Conservation (phyloP, 225 moss, liverwort and hornwort species). For the Ulota crispa region DNA sequence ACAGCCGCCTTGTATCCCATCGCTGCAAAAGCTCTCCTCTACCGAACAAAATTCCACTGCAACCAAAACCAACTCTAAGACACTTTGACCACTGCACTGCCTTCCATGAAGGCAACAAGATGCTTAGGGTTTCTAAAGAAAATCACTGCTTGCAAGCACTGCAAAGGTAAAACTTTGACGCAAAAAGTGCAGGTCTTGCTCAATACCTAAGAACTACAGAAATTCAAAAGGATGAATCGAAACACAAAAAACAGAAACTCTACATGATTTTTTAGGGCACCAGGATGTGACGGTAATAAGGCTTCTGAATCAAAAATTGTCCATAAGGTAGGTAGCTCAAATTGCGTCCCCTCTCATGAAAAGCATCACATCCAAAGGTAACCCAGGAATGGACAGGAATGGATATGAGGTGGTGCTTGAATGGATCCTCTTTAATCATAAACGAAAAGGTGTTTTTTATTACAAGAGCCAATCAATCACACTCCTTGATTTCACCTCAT, state of each 20-base stretch:
- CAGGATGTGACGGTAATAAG: background rate
- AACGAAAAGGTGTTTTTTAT: too few relatives aligned
- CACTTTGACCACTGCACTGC: too few relatives aligned
- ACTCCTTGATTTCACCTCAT: too few relatives aligned
- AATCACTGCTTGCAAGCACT: background rate
- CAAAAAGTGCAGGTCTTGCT: background rate
- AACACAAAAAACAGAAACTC: background rate
- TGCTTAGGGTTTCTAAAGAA: too few relatives aligned
- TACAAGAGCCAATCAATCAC: too few relatives aligned
- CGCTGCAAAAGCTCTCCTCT: background rate
- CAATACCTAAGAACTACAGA: background rate
- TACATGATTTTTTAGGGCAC: background rate
- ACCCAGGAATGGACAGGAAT: too few relatives aligned
- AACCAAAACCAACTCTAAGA: background rate
- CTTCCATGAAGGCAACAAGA: too few relatives aligned
- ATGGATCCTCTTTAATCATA: too few relatives aligned
- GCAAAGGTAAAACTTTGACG: background rate
- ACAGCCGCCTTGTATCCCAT: constrained; percentile 98
- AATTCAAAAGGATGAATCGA: constrained; percentile 7
- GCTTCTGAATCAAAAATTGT: constrained; percentile 1
- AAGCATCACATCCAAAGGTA: too few relatives aligned
- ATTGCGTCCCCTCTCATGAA: too few relatives aligned
- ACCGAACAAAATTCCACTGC: background rate
- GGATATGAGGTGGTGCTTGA: too few relatives aligned
- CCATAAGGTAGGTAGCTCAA: background rate